Conservation (phyloP, 306 rosid genomes). For the Oxytropis ochrocephala region DNA sequence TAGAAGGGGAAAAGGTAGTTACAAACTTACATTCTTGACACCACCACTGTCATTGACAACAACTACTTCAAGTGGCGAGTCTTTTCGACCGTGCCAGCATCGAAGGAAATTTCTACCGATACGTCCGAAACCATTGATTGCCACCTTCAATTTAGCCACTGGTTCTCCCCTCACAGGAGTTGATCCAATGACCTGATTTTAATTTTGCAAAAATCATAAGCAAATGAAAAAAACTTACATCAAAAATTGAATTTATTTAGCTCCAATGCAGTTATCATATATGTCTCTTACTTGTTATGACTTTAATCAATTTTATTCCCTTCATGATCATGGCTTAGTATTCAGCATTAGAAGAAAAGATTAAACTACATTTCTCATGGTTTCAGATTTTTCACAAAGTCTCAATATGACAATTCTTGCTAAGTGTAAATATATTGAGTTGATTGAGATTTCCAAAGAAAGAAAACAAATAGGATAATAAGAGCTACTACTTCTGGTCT, state of each 20-base stretch:
- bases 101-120: conserved; percentile 95
- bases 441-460: neutral
- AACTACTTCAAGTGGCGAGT: conserved; percentile 87
- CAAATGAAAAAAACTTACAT: neutral
- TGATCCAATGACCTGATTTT: conserved; percentile 48
- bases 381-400: neutral
- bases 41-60: conserved; percentile 99
- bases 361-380: neutral
- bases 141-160: conserved; percentile 97
- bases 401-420: neutral
- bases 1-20: neutral
- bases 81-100: conserved; percentile 94
- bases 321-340: neutral
- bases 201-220: neutral
- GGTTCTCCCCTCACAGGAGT: conserved; percentile 61
- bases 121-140: conserved; percentile 96
- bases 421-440: neutral
- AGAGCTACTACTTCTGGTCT: too few relatives aligned
- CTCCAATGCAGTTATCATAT: neutral
- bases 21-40: conserved; percentile 76
- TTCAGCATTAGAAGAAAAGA: neutral
- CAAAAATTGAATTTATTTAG: neutral
- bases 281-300: neutral
- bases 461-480: neutral
- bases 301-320: neutral